Conservation (phyloP, 1,139 yeast species). For the Eremothecium sinecaudum region DNA sequence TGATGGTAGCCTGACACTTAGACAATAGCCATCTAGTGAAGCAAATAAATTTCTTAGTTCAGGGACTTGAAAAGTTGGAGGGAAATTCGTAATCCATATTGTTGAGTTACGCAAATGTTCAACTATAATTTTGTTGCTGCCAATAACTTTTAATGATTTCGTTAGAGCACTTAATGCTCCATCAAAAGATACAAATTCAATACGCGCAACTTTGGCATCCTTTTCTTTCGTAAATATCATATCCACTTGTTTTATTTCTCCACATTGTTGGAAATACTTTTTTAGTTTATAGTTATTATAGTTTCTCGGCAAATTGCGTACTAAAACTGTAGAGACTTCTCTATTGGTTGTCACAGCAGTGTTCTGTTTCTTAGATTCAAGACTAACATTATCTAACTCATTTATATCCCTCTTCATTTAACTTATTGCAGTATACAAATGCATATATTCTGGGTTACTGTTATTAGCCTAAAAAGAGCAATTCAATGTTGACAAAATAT, state of each 20-base stretch:
- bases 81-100: constrained; percentile 51
- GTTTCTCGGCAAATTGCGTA: constrained; percentile 28
- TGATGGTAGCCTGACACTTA: constrained; percentile 60
- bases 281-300: constrained; percentile 30
- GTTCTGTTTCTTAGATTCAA: neutral
- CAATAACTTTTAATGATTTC: constrained; percentile 42
- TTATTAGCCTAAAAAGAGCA: too few species aligned
- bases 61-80: constrained; percentile 43
- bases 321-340: constrained; percentile 25
- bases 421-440: too few species aligned
- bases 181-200: constrained; percentile 48
- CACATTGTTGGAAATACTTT: constrained; percentile 53
- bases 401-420: constrained; percentile 4
- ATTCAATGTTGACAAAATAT: too few species aligned
- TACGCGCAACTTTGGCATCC: constrained; percentile 33
- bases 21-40: constrained; percentile 33
- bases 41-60: constrained; percentile 39
- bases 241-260: constrained; percentile 37
- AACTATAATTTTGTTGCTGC: constrained; percentile 40
- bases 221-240: constrained; percentile 26
- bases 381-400: neutral
- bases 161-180: constrained; percentile 55
- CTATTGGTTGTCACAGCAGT: constrained; percentile 11
- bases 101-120: constrained; percentile 28
- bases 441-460: too few species aligned